Percentiles rank a stretch among this genome's conserved stretches.
Conservation (phyloP, 768 basidiomycete genomes). For the Plicaturopsis crispa region DNA sequence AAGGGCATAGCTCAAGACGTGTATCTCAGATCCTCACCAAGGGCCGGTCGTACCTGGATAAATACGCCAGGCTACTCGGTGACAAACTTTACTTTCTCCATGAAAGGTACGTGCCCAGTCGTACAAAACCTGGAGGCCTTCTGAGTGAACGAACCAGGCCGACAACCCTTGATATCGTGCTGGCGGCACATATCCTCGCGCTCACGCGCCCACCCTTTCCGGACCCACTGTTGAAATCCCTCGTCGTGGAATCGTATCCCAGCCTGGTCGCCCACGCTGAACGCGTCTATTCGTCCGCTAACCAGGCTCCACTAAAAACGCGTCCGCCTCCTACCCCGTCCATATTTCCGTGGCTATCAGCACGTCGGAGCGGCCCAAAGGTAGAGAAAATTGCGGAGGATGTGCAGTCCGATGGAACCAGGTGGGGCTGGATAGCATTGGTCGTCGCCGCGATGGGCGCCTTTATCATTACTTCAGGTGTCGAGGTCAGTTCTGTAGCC, state of each 20-base stretch:
- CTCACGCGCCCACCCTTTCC: constrained; percentile 53
- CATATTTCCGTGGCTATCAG: background rate
- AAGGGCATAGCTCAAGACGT: constrained; percentile 1
- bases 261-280: constrained; percentile 51
- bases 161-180: constrained; percentile 53
- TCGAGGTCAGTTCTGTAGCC: too few species aligned
- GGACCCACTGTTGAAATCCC: constrained; percentile 46
- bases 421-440: constrained; percentile 46
- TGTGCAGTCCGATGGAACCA: constrained; percentile 35
- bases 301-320: constrained; percentile 5
- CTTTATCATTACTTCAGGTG: too few species aligned
- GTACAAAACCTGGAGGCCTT: too few species aligned
- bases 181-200: constrained; percentile 65
- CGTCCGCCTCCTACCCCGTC: background rate
- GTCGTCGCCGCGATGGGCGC: too few species aligned
- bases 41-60: constrained; percentile 46
- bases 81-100: constrained; percentile 43
- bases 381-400: constrained; percentile 31
- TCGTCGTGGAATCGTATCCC: constrained; percentile 50
- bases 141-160: constrained; percentile 29
- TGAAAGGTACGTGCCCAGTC: constrained; percentile 35
- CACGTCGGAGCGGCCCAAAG: constrained; percentile 1
- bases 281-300: constrained; percentile 28
- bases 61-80: constrained; percentile 50
- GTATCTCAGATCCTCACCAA: constrained; percentile 48